phyloP scores from a whole-genome alignment of 441 rosid species.

The Macaranga tanarius region DNA sequence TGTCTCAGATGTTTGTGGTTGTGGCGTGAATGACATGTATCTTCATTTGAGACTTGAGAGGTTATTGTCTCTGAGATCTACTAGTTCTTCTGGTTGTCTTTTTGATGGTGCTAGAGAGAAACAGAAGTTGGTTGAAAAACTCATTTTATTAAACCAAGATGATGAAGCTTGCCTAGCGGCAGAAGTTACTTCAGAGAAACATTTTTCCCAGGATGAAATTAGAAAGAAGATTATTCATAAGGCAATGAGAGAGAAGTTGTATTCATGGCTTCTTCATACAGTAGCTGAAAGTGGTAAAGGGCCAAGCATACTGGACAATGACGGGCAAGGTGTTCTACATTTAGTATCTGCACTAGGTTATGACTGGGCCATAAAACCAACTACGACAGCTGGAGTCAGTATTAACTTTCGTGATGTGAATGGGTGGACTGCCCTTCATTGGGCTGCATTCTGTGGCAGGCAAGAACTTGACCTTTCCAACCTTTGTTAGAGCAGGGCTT shows the following conservation, averaged over 20 bases:
- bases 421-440: constrained; percentile 99
- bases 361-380: constrained; percentile 82
- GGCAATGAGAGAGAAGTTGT: constrained; percentile 58
- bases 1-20: constrained; percentile 40
- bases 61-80: constrained; percentile 50
- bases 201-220: constrained; percentile 31
- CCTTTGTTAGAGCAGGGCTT: constrained; percentile 9
- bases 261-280: constrained; percentile 68
- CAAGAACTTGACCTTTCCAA: constrained; percentile 26
- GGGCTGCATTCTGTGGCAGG: constrained; percentile 98
- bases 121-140: constrained; percentile 44
- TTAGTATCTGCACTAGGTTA: constrained; percentile 86
- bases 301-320: constrained; percentile 63
- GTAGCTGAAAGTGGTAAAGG: constrained; percentile 80
- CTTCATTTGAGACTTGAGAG: constrained; percentile 54
- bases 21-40: constrained; percentile 39
- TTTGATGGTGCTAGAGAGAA: constrained; percentile 47
- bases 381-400: constrained; percentile 67
- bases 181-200: constrained; percentile 35
- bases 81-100: constrained; percentile 27
- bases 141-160: constrained; percentile 66
- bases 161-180: constrained; percentile 42
- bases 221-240: constrained; percentile 46
- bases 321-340: constrained; percentile 88
- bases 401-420: constrained; percentile 84